phyloP scores from a whole-genome alignment of 1,284 basidiomycete species.

The Caloboletus firmus region DNA sequence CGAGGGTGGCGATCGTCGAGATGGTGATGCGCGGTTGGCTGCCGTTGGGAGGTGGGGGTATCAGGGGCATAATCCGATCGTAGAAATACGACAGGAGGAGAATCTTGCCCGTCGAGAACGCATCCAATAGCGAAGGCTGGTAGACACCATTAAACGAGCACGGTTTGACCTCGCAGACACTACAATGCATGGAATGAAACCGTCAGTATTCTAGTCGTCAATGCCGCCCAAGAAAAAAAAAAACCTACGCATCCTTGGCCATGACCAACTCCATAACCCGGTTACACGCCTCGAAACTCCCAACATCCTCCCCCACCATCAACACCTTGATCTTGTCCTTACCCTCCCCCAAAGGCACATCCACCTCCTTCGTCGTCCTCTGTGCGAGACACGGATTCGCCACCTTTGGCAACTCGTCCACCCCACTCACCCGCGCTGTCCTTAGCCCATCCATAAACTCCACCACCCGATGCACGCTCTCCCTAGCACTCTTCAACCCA shows the following conservation, averaged over 20 bases:
- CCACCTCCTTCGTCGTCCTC: slow-evolving; percentile 64
- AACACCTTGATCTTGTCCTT: slow-evolving; percentile 59
- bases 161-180: slow-evolving; percentile 85
- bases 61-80: slow-evolving; percentile 86
- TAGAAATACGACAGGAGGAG: slow-evolving; percentile 96
- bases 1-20: slow-evolving; percentile 63
- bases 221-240: not conserved
- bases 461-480: slow-evolving; percentile 85
- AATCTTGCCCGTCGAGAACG: slow-evolving; percentile 79
- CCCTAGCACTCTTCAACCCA: slow-evolving; percentile 89
- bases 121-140: slow-evolving; percentile 91
- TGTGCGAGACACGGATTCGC: slow-evolving; percentile 82
- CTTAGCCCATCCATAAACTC: slow-evolving; percentile 76
- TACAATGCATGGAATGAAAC: slow-evolving; percentile 29
- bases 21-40: slow-evolving; percentile 49
- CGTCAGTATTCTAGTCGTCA: not conserved
- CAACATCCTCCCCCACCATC: slow-evolving; percentile 80
- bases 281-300: slow-evolving; percentile 85
- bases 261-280: slow-evolving; percentile 87
- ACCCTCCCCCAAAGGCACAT: slow-evolving; percentile 64
- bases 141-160: slow-evolving; percentile 98
- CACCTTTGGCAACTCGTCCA: slow-evolving; percentile 18
- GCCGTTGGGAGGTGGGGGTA: slow-evolving; percentile 38
- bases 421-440: slow-evolving; percentile 13
- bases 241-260: slow-evolving; percentile 89